Conservation (phyloP, 2,329 filamentous ascomycete genomes). For the Hypoxylon sp. region DNA sequence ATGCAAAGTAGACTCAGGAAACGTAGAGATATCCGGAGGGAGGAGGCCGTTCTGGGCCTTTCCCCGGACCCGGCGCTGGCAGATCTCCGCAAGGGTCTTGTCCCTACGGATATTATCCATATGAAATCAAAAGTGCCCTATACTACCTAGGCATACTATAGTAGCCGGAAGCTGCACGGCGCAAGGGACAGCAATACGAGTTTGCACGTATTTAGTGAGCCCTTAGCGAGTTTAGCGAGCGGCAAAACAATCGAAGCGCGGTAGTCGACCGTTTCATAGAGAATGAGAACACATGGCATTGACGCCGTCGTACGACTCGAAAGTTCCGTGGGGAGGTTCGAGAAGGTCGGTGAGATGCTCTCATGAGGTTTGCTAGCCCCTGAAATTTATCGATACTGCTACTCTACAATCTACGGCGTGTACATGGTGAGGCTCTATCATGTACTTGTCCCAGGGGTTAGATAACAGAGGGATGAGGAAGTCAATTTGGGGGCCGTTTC, state of each 20-base stretch:
- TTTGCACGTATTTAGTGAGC: slow-evolving; percentile 13
- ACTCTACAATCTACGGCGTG: slow-evolving; percentile 5
- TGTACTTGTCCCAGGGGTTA: slow-evolving; percentile 9
- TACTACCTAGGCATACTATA: slow-evolving; percentile 10
- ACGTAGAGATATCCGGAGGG: slow-evolving; percentile 7
- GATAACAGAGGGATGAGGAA: slow-evolving; percentile 15
- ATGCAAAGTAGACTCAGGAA: slow-evolving; percentile 25
- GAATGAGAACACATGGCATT: slow-evolving; percentile 35
- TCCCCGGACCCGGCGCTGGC: slow-evolving; percentile 38
- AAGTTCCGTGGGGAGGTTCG: slow-evolving; percentile 25
- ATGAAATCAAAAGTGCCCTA: slow-evolving; percentile 26
- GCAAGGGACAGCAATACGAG: slow-evolving; percentile 29
- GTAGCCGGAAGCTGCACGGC: slow-evolving; percentile 25
- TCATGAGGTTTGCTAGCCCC: background rate
- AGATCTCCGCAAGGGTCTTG: slow-evolving; percentile 41
- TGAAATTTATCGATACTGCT: slow-evolving; percentile 5
- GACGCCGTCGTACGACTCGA: slow-evolving; percentile 27
- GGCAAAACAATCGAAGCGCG: slow-evolving; percentile 31
- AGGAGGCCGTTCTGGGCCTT: slow-evolving; percentile 37
- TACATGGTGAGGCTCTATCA: slow-evolving; percentile 26
- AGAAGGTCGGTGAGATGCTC: slow-evolving; percentile 15
- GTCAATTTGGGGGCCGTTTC: slow-evolving; percentile 42
- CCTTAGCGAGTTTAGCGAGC: slow-evolving; percentile 28
- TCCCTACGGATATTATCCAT: slow-evolving; percentile 42
- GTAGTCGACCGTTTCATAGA: slow-evolving; percentile 30